phyloP scores from a whole-genome alignment of 176 grass and related monocot species.

The Eleusine indica region DNA sequence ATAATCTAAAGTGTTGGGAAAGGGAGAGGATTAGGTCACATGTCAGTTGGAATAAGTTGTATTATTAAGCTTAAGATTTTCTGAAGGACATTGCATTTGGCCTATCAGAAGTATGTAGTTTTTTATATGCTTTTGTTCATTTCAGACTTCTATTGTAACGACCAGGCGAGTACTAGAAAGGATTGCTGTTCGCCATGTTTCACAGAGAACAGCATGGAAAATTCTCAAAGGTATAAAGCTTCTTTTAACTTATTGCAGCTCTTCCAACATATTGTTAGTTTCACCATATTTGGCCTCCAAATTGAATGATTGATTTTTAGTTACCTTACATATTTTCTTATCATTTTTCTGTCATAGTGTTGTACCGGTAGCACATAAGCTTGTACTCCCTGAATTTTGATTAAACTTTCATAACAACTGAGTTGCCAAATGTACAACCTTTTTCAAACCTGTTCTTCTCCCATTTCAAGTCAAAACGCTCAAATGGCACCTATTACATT shows the following conservation, averaged over 20 bases:
- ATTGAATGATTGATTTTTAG: not conserved
- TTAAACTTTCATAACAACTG: not conserved
- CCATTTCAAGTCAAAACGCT: no score
- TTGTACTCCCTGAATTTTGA: not conserved
- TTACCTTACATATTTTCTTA: constrained; percentile 1
- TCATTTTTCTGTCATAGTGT: constrained; percentile 8
- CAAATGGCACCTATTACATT: not conserved
- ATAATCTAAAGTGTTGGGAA: constrained; percentile 27
- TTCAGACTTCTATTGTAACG: constrained; percentile 84
- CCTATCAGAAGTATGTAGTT: not conserved
- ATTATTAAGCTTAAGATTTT: constrained; percentile 6
- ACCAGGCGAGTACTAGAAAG: constrained; percentile 89
- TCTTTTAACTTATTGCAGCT: constrained; percentile 3
- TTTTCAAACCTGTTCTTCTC: no score
- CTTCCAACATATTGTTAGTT: constrained; percentile 18
- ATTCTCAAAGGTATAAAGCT: constrained; percentile 78
- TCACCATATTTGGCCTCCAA: not conserved
- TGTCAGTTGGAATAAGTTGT: constrained; percentile 11
- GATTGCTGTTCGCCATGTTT: constrained; percentile 71
- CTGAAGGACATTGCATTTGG: constrained; percentile 1
- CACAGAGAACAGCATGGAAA: constrained; percentile 97
- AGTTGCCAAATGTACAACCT: not conserved
- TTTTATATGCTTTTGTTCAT: constrained; percentile 36
- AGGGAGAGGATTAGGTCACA: not conserved
- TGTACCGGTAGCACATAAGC: not conserved